Percentiles rank a stretch among this genome's conserved stretches.
These are phyloP conservation scores for Epichloe brachyelytri DNA, from an alignment of 2,329 filamentous ascomycete genomes.

Conservation along the genomic window DNA sequence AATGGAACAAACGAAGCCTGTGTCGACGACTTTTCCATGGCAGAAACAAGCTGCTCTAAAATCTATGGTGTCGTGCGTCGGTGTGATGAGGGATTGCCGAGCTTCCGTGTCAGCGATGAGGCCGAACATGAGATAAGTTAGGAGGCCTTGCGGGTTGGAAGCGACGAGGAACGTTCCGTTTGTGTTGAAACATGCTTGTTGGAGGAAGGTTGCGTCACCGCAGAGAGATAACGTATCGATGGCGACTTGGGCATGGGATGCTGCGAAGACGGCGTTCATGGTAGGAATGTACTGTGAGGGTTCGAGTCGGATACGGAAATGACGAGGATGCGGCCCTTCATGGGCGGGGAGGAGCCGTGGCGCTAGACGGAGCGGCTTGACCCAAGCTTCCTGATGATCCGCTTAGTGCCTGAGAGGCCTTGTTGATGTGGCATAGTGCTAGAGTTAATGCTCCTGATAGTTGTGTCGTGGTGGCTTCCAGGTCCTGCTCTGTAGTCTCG, in stretches of 20 bases:
- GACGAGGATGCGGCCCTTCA: conserved; percentile 61
- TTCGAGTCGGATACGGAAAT: conserved; percentile 76
- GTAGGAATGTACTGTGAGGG: conserved; percentile 92
- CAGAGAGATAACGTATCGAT: conserved; percentile 85
- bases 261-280: conserved; percentile 97
- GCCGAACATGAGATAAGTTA: conserved; percentile 91
- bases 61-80: conserved; percentile 77
- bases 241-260: conserved; percentile 73
- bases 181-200: conserved; percentile 66
- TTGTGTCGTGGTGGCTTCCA: conserved; percentile 68
- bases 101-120: conserved; percentile 57
- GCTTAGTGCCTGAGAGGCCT: conserved; percentile 53
- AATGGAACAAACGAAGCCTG: conserved; percentile 91
- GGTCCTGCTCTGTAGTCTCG: conserved; percentile 49
- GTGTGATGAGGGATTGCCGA: conserved; percentile 54
- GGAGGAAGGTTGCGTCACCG: conserved; percentile 79
- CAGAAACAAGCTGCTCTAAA: conserved; percentile 98
- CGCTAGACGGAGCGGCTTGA: conserved; percentile 21
- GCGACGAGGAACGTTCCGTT: conserved; percentile 42
- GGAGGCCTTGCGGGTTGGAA: conserved; percentile 52
- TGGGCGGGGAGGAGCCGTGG: conserved; percentile 18
- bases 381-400: conserved; percentile 36
- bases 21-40: conserved; percentile 78
- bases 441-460: conserved; percentile 85
- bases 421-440: conserved; percentile 83